Evolutionary conservation across 108 stramenopile species (phyloP).

Genomic region (Pseudonitzschia multistriata): DNA sequence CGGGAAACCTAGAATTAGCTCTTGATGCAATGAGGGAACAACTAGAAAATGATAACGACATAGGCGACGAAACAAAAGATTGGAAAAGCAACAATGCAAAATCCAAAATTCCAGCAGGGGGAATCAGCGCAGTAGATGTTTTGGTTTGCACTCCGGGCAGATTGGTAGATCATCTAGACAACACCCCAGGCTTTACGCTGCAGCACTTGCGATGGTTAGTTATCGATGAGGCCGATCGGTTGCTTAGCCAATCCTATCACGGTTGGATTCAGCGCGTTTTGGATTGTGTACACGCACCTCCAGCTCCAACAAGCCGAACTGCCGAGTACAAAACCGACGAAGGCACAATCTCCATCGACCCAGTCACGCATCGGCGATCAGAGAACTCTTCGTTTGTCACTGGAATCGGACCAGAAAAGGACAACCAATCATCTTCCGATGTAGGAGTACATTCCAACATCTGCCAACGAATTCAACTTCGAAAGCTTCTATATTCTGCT

Average conservation of each 20-base stretch:
- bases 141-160: constrained; percentile 95
- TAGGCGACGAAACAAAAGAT: background rate
- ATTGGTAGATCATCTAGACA: constrained; percentile 88
- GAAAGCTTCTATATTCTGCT: constrained; percentile 87
- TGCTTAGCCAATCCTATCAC: constrained; percentile 91
- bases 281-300: constrained; percentile 44
- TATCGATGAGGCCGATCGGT: constrained; percentile 94
- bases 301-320: background rate
- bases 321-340: constrained; percentile 19
- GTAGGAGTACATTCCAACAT: background rate
- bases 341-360: background rate
- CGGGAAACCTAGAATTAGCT: constrained; percentile 36
- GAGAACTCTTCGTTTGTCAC: constrained; percentile 13
- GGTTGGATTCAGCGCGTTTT: constrained; percentile 87
- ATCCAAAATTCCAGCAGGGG: constrained; percentile 11
- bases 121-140: constrained; percentile 78
- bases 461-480: constrained; percentile 50
- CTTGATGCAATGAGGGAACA: constrained; percentile 26
- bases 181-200: constrained; percentile 91
- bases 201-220: constrained; percentile 89
- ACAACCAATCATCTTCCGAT: background rate
- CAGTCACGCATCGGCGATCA: constrained; percentile 12
- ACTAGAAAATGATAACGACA: constrained; percentile 1
- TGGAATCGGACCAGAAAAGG: background rate
- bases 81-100: background rate